Percentiles rank a stretch among this genome's conserved stretches.
Evolutionary conservation across 108 stramenopile species (phyloP).

Genomic region (Cylindrotheca fusiformis): DNA sequence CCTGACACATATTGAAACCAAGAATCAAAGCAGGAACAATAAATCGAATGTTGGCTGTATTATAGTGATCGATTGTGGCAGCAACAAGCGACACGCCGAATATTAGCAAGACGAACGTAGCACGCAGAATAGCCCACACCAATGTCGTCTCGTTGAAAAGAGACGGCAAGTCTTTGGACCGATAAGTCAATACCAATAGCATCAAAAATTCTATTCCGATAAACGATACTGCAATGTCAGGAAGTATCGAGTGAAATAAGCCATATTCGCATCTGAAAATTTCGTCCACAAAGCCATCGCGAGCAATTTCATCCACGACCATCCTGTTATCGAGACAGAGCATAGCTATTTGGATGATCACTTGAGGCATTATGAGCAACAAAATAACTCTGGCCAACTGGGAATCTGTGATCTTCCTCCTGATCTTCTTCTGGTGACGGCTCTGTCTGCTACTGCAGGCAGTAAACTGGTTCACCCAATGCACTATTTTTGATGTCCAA

Average conservation of each 20-base stretch:
- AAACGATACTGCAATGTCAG: background rate
- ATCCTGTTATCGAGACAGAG: background rate
- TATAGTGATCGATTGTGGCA: background rate
- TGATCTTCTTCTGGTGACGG: background rate
- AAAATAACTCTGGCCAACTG: slow-evolving; percentile 16
- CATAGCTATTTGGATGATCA: slow-evolving; percentile 15
- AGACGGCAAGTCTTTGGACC: slow-evolving; percentile 15
- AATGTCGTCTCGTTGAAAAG: slow-evolving; percentile 21
- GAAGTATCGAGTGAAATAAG: background rate
- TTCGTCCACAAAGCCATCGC: background rate
- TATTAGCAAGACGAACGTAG: background rate
- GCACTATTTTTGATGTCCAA: slow-evolving; percentile 4
- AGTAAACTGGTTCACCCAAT: slow-evolving; percentile 3
- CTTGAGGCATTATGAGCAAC: slow-evolving; percentile 19
- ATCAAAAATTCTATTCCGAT: background rate
- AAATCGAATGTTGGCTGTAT: background rate
- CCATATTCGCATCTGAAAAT: background rate
- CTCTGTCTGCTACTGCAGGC: background rate
- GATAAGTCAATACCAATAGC: background rate
- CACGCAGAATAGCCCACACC: slow-evolving; percentile 4
- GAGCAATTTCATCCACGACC: background rate
- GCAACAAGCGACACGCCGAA: background rate
- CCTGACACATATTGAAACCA: slow-evolving; percentile 6
- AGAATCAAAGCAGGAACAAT: background rate
- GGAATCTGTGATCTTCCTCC: slow-evolving; percentile 6